A percentile compares a stretch with the other conserved stretches of the same genome.
These are phyloP conservation scores for Globisporangium cystogenes DNA, from an alignment of 352 stramenopile species.

Conservation along the genomic window DNA sequence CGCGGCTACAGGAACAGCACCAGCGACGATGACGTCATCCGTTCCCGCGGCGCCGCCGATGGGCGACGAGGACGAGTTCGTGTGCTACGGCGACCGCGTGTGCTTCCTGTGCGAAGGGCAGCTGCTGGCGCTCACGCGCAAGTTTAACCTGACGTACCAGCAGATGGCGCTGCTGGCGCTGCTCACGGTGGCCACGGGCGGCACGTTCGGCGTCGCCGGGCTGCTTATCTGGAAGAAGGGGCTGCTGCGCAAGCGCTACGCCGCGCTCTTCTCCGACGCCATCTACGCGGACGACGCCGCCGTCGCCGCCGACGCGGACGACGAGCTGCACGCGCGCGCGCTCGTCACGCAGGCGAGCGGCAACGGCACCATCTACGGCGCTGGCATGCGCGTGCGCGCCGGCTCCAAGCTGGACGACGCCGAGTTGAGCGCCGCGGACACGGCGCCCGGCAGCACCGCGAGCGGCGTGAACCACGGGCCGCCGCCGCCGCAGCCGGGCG, in stretches of 20 bases:
- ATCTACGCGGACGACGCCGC: slow-evolving; percentile 48
- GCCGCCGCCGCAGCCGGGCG: not conserved
- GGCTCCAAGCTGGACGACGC: slow-evolving; percentile 13
- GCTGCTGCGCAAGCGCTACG: slow-evolving; percentile 68
- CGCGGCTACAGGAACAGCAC: not conserved
- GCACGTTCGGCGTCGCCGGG: slow-evolving; percentile 55
- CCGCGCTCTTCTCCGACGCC: slow-evolving; percentile 52
- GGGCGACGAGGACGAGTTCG: slow-evolving; percentile 35
- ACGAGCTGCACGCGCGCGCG: slow-evolving; percentile 10
- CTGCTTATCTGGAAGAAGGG: slow-evolving; percentile 71
- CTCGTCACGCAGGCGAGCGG: slow-evolving; percentile 7
- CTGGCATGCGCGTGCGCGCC: slow-evolving; percentile 1
- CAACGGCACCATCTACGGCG: slow-evolving; percentile 12
- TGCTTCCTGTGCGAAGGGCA: slow-evolving; percentile 73
- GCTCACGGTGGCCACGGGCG: slow-evolving; percentile 44
- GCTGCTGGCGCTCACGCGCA: slow-evolving; percentile 55
- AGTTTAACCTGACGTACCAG: slow-evolving; percentile 74
- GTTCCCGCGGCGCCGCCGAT: not conserved
- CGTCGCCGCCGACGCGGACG: slow-evolving; percentile 1
- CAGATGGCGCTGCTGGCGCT: slow-evolving; percentile 59
- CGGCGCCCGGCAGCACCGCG: slow-evolving; percentile 1
- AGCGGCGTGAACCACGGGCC: not conserved
- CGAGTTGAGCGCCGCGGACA: slow-evolving; percentile 4
- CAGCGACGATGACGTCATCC: not conserved
- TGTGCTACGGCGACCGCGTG: slow-evolving; percentile 71